A percentile compares a stretch with the other conserved stretches of the same genome.
Conservation (phyloP, 2,329 filamentous ascomycete species). For the Alternaria incomplexa region DNA sequence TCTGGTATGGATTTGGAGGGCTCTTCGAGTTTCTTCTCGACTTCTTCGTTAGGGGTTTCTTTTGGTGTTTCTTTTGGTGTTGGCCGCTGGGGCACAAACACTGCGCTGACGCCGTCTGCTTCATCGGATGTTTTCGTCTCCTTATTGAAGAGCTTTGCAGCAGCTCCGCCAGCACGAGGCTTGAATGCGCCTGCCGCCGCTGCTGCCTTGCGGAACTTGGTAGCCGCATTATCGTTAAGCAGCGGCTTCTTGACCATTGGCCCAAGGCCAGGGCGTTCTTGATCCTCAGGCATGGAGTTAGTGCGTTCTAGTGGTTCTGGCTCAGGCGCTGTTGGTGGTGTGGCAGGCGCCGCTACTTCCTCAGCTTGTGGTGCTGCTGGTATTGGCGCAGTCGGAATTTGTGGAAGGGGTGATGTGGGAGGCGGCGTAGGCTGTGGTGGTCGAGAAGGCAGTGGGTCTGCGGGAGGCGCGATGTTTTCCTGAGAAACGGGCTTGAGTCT, state of each 20-base stretch:
- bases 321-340: slow-evolving; percentile 14
- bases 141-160: slow-evolving; percentile 72
- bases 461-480: slow-evolving; percentile 10
- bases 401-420: slow-evolving; percentile 35
- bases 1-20: slow-evolving; percentile 30
- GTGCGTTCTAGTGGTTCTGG: slow-evolving; percentile 44
- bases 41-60: slow-evolving; percentile 32
- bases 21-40: slow-evolving; percentile 35
- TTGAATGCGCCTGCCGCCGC: slow-evolving; percentile 75
- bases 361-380: slow-evolving; percentile 11
- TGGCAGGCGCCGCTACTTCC: slow-evolving; percentile 33
- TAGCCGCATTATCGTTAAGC: slow-evolving; percentile 74
- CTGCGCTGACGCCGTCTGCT: slow-evolving; percentile 87
- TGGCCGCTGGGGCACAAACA: slow-evolving; percentile 72
- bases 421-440: slow-evolving; percentile 28
- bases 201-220: slow-evolving; percentile 80
- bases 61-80: slow-evolving; percentile 33
- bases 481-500: slow-evolving; percentile 28
- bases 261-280: slow-evolving; percentile 77
- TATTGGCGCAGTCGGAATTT: slow-evolving; percentile 23
- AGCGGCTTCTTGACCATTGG: slow-evolving; percentile 88
- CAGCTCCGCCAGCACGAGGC: slow-evolving; percentile 84
- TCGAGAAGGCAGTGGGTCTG: slow-evolving; percentile 13
- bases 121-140: slow-evolving; percentile 66
- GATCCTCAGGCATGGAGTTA: slow-evolving; percentile 52